Percentiles rank a stretch among this genome's conserved stretches.
Evolutionary conservation across 495 filamentous ascomycete genomes (phyloP).

Genomic region (Penicillium verhagenii): DNA sequence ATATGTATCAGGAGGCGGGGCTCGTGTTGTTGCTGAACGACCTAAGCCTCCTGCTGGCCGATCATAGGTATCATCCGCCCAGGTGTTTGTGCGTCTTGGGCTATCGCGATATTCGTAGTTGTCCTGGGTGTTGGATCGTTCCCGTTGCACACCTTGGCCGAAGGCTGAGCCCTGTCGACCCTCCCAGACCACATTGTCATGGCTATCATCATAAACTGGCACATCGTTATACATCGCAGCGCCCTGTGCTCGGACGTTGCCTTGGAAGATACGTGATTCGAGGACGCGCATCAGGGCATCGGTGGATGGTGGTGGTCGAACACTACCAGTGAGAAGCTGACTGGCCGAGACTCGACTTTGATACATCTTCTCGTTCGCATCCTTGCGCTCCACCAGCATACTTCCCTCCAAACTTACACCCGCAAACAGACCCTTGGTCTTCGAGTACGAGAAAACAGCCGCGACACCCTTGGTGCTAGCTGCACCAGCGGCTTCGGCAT

Average conservation of each 20-base stretch:
- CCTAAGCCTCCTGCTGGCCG: conserved; percentile 50
- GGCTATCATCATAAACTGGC: conserved; percentile 83
- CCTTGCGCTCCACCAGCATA: conserved; percentile 85
- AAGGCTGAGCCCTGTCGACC: conserved; percentile 71
- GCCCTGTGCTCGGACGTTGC: conserved; percentile 46
- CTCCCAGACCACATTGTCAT: conserved; percentile 94
- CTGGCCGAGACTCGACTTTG: conserved; percentile 74
- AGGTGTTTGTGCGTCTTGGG: conserved; percentile 72
- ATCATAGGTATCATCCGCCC: conserved; percentile 89
- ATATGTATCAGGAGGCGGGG: conserved; percentile 44
- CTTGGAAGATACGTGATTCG: conserved; percentile 79
- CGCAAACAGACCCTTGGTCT: conserved; percentile 96
- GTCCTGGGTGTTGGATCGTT: conserved; percentile 54
- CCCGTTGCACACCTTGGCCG: conserved; percentile 66
- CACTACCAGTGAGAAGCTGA: conserved; percentile 73
- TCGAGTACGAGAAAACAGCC: conserved; percentile 92
- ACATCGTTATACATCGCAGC: conserved; percentile 92
- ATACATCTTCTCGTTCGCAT: conserved; percentile 97
- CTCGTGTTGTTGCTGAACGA: conserved; percentile 50
- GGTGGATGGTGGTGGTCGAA: conserved; percentile 77
- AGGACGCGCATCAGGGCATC: conserved; percentile 81
- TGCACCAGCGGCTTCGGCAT: conserved; percentile 94
- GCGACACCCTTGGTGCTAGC: conserved; percentile 87
- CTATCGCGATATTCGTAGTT: conserved; percentile 63
- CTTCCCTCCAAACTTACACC: conserved; percentile 93